Percentiles rank a stretch among this genome's conserved stretches.
Evolutionary conservation across 1,284 basidiomycete genomes (phyloP).

Genomic region (Trichosporon faecale): DNA sequence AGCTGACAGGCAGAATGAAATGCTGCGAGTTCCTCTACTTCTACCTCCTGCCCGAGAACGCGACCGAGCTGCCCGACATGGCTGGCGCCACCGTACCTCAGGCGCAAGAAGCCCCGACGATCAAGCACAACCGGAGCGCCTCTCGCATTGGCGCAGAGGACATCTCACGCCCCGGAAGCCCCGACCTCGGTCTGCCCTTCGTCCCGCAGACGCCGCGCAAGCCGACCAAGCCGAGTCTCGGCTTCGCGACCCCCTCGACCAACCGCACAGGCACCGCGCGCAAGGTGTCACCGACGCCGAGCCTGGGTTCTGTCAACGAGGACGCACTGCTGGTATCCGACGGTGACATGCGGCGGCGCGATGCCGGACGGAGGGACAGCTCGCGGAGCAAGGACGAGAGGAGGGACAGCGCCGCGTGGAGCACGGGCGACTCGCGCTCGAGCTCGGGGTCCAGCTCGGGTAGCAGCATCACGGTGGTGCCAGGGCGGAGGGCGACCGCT

Average conservation of each 20-base stretch:
- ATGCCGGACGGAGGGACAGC: not conserved
- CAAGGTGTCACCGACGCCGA: constrained; percentile 4
- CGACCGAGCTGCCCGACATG: constrained; percentile 14
- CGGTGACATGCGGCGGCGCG: not conserved
- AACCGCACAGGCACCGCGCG: not conserved
- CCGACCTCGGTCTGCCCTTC: constrained; percentile 37
- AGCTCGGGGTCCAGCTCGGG: constrained; percentile 21
- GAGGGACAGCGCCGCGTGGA: not conserved
- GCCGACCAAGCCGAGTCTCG: constrained; percentile 38
- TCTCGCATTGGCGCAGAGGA: constrained; percentile 10
- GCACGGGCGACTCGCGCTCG: not conserved
- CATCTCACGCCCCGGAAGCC: constrained; percentile 12
- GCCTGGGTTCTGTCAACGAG: not conserved
- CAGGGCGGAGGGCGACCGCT: constrained; percentile 1
- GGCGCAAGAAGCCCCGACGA: not conserved
- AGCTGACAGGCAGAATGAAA: constrained; percentile 67
- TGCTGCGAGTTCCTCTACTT: constrained; percentile 89
- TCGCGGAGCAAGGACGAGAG: not conserved
- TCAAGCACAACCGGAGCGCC: constrained; percentile 11
- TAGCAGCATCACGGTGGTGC: constrained; percentile 21
- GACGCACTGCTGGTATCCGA: not conserved
- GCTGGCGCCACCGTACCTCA: not conserved
- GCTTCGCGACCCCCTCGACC: constrained; percentile 39
- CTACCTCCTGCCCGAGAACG: constrained; percentile 73
- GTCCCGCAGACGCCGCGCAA: constrained; percentile 46